phyloP scores from a whole-genome alignment of 768 basidiomycete species.

The Mycena vitilis region DNA sequence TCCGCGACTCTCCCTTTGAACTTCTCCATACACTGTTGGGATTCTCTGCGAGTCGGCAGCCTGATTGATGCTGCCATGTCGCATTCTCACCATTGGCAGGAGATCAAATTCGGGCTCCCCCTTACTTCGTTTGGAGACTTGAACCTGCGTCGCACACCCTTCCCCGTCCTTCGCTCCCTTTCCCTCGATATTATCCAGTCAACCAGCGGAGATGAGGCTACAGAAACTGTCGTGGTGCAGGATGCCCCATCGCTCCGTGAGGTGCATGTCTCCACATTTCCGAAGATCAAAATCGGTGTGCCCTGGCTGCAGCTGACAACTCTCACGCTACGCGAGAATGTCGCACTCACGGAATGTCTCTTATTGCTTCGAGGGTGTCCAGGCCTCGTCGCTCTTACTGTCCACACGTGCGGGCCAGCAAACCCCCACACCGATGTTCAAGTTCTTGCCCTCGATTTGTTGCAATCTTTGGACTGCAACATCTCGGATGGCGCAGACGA shows the following conservation, averaged over 20 bases:
- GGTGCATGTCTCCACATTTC: not conserved
- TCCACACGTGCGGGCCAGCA: not conserved
- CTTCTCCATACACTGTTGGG: no score
- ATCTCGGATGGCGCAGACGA: not conserved
- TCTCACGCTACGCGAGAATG: not conserved
- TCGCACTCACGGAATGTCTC: not conserved
- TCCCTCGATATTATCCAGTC: not conserved
- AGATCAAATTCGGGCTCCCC: slow-evolving; percentile 4
- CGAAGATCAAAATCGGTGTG: not conserved
- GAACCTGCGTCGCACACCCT: not conserved
- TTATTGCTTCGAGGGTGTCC: not conserved
- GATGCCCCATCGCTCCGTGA: slow-evolving; percentile 8
- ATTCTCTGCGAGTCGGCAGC: no score
- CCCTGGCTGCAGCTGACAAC: slow-evolving; percentile 7
- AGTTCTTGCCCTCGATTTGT: not conserved
- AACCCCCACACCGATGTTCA: not conserved
- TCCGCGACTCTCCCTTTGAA: no score
- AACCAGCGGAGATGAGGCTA: not conserved
- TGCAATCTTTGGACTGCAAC: not conserved
- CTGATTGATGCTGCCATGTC: no score
- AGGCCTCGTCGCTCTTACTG: not conserved
- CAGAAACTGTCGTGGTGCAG: not conserved
- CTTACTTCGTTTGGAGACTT: not conserved
- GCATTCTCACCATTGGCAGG: slow-evolving; percentile 8
- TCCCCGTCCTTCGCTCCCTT: slow-evolving; percentile 2